Percentiles rank a stretch among this genome's conserved stretches.
Evolutionary conservation across 2,329 filamentous ascomycete species (phyloP).

Genomic region (Hymenoscyphus repandus): DNA sequence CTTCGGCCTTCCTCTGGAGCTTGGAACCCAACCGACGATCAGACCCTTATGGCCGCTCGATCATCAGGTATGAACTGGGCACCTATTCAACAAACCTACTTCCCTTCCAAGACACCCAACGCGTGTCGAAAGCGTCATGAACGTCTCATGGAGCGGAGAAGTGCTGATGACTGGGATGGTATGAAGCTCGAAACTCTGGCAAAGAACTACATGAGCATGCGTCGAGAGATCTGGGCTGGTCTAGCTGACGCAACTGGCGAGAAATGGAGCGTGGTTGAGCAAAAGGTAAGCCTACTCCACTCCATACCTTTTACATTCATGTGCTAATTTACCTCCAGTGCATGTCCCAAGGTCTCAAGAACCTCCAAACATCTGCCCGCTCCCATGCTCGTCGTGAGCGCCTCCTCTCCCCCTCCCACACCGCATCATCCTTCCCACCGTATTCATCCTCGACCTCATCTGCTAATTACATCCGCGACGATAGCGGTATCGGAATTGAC

Average conservation of each 20-base stretch:
- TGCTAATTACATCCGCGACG: slow-evolving; percentile 42
- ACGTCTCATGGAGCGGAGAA: slow-evolving; percentile 66
- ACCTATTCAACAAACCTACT: slow-evolving; percentile 71
- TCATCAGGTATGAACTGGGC: slow-evolving; percentile 77
- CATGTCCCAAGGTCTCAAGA: slow-evolving; percentile 80
- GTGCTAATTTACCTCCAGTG: slow-evolving; percentile 47
- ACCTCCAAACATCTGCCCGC: slow-evolving; percentile 65
- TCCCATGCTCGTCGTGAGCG: slow-evolving; percentile 62
- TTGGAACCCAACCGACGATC: slow-evolving; percentile 72
- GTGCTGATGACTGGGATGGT: slow-evolving; percentile 63
- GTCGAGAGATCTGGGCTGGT: slow-evolving; percentile 75
- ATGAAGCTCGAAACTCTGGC: slow-evolving; percentile 70
- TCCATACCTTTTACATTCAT: slow-evolving; percentile 4
- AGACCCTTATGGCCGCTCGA: slow-evolving; percentile 65
- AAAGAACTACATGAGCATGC: slow-evolving; percentile 71
- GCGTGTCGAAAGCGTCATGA: slow-evolving; percentile 89
- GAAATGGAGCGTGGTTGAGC: slow-evolving; percentile 68
- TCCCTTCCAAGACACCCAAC: slow-evolving; percentile 63
- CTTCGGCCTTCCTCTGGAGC: slow-evolving; percentile 55
- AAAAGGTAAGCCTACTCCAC: slow-evolving; percentile 43
- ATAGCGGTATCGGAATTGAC: slow-evolving; percentile 61
- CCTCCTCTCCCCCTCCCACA: slow-evolving; percentile 35
- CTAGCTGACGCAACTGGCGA: slow-evolving; percentile 73
- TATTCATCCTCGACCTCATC: background rate
- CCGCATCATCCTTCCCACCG: background rate